Evolutionary conservation across 1,139 yeast species (phyloP), one percentile per base, ranked within the genome.

Genomic region (Wickerhamomyces sp.): DNA sequence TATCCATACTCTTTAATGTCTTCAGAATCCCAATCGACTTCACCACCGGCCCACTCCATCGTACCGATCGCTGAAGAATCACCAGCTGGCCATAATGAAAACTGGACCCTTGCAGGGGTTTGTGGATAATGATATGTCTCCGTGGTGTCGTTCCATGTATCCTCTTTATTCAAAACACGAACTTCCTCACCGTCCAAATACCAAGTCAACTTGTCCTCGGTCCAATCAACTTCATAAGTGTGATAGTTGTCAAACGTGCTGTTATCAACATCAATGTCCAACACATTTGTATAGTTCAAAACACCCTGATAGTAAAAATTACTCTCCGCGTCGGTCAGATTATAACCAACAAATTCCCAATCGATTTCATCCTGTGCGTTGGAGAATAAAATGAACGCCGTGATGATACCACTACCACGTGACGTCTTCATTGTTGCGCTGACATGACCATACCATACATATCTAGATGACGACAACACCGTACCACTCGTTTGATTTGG

Each of bases 81-180:
- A 41, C 96, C 96, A 58, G 85, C 96, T 5, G 97, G 95, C 97
- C 97, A 89, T 42, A 89, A 59, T 6, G 95, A 87, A 37, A 86
- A 62, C 62, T 89, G 95, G 39, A 89, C 62, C 54, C 94, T 75
- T 33, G 91, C 68, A 2, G 97, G 97, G 4, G 96, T 87, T 62
- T 86, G 93, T n/a, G 97, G 97, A 64, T 58, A 89, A 41, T 62
- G 61, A 62, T 78, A 86, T 16, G 54, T 51, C 9, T 75, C 64
- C 10, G 72, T 44, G 14, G 95, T 83, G 6, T 59, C 58, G 59
- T 88, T 87, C 58, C 66, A 80, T 18, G 96, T 87, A 45, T 75
- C 84, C 15, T 63, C 62, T 55, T 66, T 82, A 34, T 68, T 58
- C 49, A 88, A 68, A 5, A 85, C 77, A 64, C 96, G 81, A 24